Conservation (phyloP, 2,329 filamentous ascomycete species). For the Neofusicoccum umdonicola region DNA sequence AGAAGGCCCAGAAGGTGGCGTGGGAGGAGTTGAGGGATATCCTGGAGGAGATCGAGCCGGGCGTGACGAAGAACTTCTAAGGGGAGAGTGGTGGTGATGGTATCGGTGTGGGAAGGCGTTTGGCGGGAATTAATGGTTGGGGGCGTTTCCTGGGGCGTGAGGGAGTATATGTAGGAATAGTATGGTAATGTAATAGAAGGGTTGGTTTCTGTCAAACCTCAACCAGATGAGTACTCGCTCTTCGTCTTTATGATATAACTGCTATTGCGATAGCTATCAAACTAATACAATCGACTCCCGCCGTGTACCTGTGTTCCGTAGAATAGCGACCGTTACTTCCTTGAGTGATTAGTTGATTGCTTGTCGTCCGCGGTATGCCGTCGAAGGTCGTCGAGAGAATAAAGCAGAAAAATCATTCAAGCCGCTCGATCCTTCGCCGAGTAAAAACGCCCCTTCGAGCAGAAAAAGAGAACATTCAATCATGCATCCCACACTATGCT, state of each 20-base stretch:
- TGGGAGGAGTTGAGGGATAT: conserved; percentile 41
- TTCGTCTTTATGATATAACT: not conserved
- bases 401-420: not conserved
- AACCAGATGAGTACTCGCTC: no score
- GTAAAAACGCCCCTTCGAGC: not conserved
- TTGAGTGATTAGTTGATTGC: not conserved
- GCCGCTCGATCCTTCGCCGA: not conserved
- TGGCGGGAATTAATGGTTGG: no score
- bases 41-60: conserved; percentile 37
- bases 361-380: not conserved
- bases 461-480: conserved; percentile 6
- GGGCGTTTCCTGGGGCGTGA: not conserved
- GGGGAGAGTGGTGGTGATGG: no score
- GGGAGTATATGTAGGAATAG: not conserved
- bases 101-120: no score
- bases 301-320: not conserved
- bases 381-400: not conserved
- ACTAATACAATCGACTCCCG: conserved; percentile 9
- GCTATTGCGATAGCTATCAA: conserved; percentile 10
- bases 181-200: no score
- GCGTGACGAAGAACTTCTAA: conserved; percentile 24
- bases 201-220: no score
- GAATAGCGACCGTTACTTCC: conserved; percentile 9
- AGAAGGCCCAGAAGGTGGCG: conserved; percentile 34
- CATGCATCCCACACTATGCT: not conserved